These are phyloP conservation scores for Triticum turgidum DNA, from an alignment of 176 grass and related monocot species.

Conservation along the genomic window DNA sequence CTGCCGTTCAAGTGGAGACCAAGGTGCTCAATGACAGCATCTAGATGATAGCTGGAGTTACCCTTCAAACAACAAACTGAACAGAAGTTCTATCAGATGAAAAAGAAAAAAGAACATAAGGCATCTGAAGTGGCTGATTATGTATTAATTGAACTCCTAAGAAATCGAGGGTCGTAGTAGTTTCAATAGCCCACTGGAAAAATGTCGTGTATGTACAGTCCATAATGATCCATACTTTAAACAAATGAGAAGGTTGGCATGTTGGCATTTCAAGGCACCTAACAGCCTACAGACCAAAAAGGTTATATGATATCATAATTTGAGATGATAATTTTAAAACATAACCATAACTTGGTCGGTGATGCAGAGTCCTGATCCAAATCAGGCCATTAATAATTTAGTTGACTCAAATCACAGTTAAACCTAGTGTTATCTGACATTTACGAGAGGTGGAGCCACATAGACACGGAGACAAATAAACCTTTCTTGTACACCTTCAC, in stretches of 20 bases:
- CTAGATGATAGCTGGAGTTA: no score
- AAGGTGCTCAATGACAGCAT: conserved; percentile 22
- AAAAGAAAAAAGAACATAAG: no score
- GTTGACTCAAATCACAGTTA: neutral
- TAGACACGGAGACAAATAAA: no score
- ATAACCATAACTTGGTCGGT: neutral
- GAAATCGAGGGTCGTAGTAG: no score
- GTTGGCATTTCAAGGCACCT: neutral
- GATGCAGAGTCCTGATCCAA: neutral
- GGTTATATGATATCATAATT: neutral
- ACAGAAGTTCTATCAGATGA: no score
- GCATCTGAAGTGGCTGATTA: no score
- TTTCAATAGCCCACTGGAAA: no score
- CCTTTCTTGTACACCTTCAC: no score
- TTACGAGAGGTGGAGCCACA: no score
- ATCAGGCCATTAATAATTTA: neutral
- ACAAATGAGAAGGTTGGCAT: neutral
- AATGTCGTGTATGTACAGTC: neutral
- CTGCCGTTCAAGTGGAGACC: conserved; percentile 7
- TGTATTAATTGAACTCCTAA: no score
- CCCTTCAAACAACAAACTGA: no score
- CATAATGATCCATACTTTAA: neutral
- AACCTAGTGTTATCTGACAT: no score
- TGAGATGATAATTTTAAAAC: neutral
- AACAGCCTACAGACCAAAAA: neutral